Base-by-base conservation (phyloP, 495 filamentous ascomycete species). In the Thermothielavioides terrestris region DNA sequence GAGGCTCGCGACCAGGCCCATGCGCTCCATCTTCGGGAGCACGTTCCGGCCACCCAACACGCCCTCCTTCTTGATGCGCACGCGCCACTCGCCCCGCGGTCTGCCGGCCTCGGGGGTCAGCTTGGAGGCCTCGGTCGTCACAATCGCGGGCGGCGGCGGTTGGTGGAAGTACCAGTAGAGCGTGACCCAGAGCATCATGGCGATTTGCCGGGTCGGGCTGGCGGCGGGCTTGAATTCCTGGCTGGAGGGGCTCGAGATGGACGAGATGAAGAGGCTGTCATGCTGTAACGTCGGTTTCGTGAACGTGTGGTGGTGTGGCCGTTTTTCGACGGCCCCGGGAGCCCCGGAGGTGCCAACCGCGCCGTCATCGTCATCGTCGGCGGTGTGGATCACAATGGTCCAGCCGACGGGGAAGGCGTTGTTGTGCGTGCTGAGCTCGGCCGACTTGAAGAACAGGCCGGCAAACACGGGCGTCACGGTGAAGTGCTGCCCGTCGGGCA, bases 81-180 rank as follows among this genome's bases (percentile, higher is more conserved):
- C 81, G 12, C 81, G 72, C 92, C 92, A 98, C n/a, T 90, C 82
- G 18, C 86, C 88, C 47, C 77, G 81, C 0, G 92, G 94, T 46
- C 75, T 81, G 8, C 88, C 91, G 2, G 66, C 60, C 17, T 71
- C 66, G 2, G 89, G 83, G 0, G 87, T 85, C 50, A 76, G 53
- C 51, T 74, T 76, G 14, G 80, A 85, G 3, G 77, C 73, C n/a
- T 76, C 72, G 9, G 77, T 86, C 11, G 70, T 72, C 20, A 91
- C 46, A 34, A 74, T 76, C 0, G 73, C 64, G 1, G 59, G 38
- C 1, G 85, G 83, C 28, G 74, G 68, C 1, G 77, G 75, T 54
- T 88, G 84, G 61, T 96, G 89, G 63, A 97, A 98, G 69, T 97
- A 98, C 94, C 94, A 97, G 67, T 84, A 94, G 27, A 97, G 68